phyloP scores from a whole-genome alignment of 805 yeast species.

The Teunomyces lycoperdinae region DNA sequence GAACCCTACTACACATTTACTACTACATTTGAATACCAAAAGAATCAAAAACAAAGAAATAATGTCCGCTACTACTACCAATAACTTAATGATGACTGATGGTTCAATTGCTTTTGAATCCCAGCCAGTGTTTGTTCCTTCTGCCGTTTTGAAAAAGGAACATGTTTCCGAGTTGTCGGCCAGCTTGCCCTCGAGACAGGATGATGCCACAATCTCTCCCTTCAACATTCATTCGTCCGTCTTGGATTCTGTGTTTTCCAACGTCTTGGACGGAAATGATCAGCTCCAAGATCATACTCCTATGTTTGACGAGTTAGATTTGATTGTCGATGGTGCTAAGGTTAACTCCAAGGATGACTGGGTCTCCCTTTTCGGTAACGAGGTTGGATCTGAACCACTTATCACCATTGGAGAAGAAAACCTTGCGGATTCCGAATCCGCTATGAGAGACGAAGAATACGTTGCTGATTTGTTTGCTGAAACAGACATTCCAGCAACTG shows the following conservation, averaged over 20 bases:
- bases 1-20: slow-evolving; percentile 1
- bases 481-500: background rate
- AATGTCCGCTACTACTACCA: slow-evolving; percentile 23
- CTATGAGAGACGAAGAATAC: slow-evolving; percentile 5
- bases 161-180: slow-evolving; percentile 4
- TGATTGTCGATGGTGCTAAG: slow-evolving; percentile 38
- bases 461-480: slow-evolving; percentile 5
- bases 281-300: slow-evolving; percentile 46
- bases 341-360: slow-evolving; percentile 48
- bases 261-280: slow-evolving; percentile 32
- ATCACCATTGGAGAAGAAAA: slow-evolving; percentile 7
- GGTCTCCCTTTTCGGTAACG: slow-evolving; percentile 55
- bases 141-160: slow-evolving; percentile 8
- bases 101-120: slow-evolving; percentile 23
- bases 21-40: slow-evolving; percentile 5
- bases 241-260: slow-evolving; percentile 50
- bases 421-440: slow-evolving; percentile 7
- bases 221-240: slow-evolving; percentile 52
- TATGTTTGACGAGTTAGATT: slow-evolving; percentile 57
- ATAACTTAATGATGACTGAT: slow-evolving; percentile 8
- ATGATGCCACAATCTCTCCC: slow-evolving; percentile 35
- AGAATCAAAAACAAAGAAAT: slow-evolving; percentile 11
- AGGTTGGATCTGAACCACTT: slow-evolving; percentile 2
- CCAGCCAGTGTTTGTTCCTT: slow-evolving; percentile 19
- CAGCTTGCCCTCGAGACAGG: slow-evolving; percentile 5